phyloP scores from a whole-genome alignment of 2,329 filamentous ascomycete genomes.

The Blastomyces gilchristii region DNA sequence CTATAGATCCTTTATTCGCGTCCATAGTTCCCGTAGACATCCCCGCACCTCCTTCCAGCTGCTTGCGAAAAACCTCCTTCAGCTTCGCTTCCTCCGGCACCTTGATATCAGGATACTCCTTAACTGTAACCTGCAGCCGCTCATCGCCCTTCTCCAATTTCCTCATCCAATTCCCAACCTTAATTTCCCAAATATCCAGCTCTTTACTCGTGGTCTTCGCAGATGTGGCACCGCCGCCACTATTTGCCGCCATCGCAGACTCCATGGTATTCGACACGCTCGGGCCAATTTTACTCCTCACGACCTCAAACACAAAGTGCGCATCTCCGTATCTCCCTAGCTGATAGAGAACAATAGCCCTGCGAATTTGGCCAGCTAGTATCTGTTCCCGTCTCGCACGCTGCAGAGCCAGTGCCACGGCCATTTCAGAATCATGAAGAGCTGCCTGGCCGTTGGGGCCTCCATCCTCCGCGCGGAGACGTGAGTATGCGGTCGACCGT shows the following conservation, averaged over 20 bases:
- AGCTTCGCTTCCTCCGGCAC: constrained; percentile 34
- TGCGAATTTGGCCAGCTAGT: constrained; percentile 68
- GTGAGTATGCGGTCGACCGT: constrained; percentile 68
- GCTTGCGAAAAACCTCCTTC: constrained; percentile 25
- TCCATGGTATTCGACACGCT: constrained; percentile 19
- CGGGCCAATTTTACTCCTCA: constrained; percentile 41
- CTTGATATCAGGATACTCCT: constrained; percentile 45
- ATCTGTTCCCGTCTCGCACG: constrained; percentile 68
- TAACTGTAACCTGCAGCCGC: constrained; percentile 35
- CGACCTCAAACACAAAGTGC: constrained; percentile 54
- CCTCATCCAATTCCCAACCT: constrained; percentile 44
- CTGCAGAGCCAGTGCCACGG: constrained; percentile 50
- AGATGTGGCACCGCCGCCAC: constrained; percentile 3
- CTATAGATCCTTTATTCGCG: constrained; percentile 7
- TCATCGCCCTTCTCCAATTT: constrained; percentile 42
- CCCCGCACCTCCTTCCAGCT: constrained; percentile 19
- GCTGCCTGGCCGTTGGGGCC: constrained; percentile 39
- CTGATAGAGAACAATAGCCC: constrained; percentile 62
- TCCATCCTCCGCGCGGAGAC: constrained; percentile 44
- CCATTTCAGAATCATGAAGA: constrained; percentile 59
- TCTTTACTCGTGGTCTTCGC: constrained; percentile 24
- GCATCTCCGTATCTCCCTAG: constrained; percentile 65
- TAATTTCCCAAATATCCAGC: constrained; percentile 49
- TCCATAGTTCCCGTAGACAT: constrained; percentile 6
- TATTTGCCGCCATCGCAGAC: constrained; percentile 21